Conservation (phyloP, 139 green algal genomes). For the Tetraselmis chui region DNA sequence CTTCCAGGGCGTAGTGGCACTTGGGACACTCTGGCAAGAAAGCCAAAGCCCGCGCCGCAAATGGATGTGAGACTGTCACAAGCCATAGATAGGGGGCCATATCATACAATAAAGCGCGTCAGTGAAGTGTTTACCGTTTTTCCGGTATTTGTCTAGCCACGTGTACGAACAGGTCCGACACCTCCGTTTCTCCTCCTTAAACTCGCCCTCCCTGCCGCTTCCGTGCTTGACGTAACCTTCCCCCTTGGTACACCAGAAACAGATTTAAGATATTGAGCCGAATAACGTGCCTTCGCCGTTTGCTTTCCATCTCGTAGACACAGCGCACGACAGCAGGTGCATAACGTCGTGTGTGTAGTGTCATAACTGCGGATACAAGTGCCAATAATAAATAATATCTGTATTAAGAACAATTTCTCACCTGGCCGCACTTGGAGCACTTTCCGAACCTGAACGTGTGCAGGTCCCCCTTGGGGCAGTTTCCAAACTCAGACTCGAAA, state of each 20-base stretch:
- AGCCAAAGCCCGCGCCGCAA: neutral
- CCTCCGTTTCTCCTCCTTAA: neutral
- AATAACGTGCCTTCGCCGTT: no score
- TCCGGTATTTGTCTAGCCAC: neutral
- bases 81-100: neutral
- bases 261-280: no score
- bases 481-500: neutral
- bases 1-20: neutral
- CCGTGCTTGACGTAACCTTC: neutral
- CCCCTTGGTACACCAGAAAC: no score
- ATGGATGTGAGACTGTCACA: neutral
- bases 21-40: neutral
- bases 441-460: neutral
- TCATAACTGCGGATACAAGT: no score
- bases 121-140: neutral
- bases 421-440: neutral
- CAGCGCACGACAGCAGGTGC: no score
- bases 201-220: neutral
- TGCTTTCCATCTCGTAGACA: no score
- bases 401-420: no score
- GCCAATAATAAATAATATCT: no score
- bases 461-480: neutral
- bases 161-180: neutral
- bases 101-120: neutral
- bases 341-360: no score